Evolutionary conservation across 345 rosid genomes (phyloP).

Genomic region (Gossypium ekmanianum): DNA sequence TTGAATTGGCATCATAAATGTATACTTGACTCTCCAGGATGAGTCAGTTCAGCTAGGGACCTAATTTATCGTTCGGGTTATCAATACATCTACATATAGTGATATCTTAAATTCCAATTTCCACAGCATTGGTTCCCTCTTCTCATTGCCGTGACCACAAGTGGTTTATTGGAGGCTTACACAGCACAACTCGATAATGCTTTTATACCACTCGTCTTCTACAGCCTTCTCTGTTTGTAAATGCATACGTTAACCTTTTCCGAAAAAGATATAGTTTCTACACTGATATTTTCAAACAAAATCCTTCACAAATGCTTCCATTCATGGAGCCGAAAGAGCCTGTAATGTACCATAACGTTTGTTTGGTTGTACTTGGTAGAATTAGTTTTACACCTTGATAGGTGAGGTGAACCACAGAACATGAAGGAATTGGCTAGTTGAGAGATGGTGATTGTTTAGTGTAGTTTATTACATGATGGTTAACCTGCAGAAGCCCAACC

Average conservation of each 20-base stretch:
- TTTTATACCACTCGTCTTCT: conserved; percentile 90
- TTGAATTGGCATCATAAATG: neutral
- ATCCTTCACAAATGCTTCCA: neutral
- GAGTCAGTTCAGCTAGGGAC: neutral
- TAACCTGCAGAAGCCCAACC: conserved; percentile 14
- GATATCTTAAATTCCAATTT: conserved; percentile 10
- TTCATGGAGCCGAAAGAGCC: neutral
- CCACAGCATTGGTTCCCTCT: conserved; percentile 88
- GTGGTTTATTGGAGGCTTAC: conserved; percentile 92
- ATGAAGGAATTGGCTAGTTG: neutral
- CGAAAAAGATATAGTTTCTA: neutral
- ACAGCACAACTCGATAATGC: conserved; percentile 92
- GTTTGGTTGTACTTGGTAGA: neutral
- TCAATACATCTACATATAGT: neutral
- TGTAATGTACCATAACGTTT: neutral
- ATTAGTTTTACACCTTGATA: neutral
- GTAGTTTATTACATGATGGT: neutral
- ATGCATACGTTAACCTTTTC: neutral
- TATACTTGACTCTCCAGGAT: neutral
- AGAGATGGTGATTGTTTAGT: neutral
- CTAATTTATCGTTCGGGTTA: neutral
- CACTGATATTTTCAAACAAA: neutral
- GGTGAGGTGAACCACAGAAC: no score
- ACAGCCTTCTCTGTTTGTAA: conserved; percentile 84
- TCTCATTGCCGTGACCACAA: conserved; percentile 63